These are phyloP conservation scores for Triticum urartu DNA, from an alignment of 176 grass and related monocot species.

Conservation along the genomic window DNA sequence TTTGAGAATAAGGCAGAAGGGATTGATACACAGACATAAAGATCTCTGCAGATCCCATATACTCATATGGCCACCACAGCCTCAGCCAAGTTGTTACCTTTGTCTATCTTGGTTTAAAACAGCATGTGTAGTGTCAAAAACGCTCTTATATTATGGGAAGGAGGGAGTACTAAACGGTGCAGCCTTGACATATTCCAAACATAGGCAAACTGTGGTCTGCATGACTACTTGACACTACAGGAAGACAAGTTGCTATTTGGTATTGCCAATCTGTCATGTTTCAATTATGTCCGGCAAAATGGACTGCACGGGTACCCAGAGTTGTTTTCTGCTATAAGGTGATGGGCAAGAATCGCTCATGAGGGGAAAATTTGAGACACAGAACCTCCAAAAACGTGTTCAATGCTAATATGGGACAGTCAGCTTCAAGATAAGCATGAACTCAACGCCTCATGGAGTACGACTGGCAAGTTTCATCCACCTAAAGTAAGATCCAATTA, in stretches of 20 bases:
- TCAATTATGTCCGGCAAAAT: conserved; percentile 17
- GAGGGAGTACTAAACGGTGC: too few species aligned
- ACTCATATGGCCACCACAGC: conserved; percentile 1
- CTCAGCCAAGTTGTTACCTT: not conserved
- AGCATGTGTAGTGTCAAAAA: too few species aligned
- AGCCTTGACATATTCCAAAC: not conserved
- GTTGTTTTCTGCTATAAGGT: not conserved
- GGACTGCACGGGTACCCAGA: conserved; percentile 4
- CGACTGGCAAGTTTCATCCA: conserved; percentile 7
- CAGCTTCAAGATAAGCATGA: conserved; percentile 26
- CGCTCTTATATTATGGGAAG: too few species aligned
- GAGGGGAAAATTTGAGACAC: not conserved
- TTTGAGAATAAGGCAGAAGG: not conserved
- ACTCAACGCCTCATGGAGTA: conserved; percentile 1
- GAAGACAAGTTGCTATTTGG: not conserved
- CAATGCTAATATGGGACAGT: not conserved
- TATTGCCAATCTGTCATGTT: not conserved
- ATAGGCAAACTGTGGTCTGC: not conserved
- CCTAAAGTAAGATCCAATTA: not conserved
- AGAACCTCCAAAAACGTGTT: not conserved
- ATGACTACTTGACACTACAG: not conserved
- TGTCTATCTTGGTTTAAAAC: too few species aligned
- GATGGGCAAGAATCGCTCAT: not conserved
- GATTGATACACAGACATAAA: not conserved
- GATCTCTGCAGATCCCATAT: not conserved